Evolutionary conservation across 108 stramenopile species (phyloP).

Genomic region (Nannochloropsis salina): DNA sequence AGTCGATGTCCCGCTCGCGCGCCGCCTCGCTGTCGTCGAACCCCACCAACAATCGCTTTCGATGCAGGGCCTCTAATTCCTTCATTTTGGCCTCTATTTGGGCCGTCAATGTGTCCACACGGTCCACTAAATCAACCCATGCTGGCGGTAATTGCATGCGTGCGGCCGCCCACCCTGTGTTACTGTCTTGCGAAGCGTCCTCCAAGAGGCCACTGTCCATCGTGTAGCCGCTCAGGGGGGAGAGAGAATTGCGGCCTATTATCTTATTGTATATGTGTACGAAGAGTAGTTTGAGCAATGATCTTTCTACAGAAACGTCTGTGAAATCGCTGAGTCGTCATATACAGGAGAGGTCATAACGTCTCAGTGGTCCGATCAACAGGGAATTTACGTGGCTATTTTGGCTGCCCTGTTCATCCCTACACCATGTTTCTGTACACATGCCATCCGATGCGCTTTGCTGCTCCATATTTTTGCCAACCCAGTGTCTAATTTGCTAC

Average conservation of each 20-base stretch:
- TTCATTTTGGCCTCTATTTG: slow-evolving; percentile 46
- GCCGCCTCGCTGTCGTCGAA: slow-evolving; percentile 64
- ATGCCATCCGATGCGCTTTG: no score
- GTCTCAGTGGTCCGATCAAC: no score
- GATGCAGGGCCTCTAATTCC: slow-evolving; percentile 74
- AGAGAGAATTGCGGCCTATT: slow-evolving; percentile 1
- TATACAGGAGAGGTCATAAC: no score
- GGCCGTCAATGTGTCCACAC: slow-evolving; percentile 40
- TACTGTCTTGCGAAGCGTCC: neutral
- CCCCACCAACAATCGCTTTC: slow-evolving; percentile 69
- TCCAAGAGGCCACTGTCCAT: slow-evolving; percentile 17
- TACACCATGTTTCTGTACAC: no score
- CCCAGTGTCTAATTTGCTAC: no score
- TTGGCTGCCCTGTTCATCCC: no score
- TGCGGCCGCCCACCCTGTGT: slow-evolving; percentile 39
- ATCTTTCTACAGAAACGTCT: no score
- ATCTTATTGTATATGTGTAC: neutral
- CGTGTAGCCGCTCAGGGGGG: slow-evolving; percentile 5
- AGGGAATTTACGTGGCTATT: no score
- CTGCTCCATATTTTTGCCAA: no score
- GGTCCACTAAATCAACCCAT: slow-evolving; percentile 61
- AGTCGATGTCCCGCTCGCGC: slow-evolving; percentile 80
- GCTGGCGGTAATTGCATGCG: slow-evolving; percentile 53
- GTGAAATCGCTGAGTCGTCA: no score
- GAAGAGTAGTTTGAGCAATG: no score